Conservation (phyloP, 768 basidiomycete genomes). For the Suillus tomentosus region DNA sequence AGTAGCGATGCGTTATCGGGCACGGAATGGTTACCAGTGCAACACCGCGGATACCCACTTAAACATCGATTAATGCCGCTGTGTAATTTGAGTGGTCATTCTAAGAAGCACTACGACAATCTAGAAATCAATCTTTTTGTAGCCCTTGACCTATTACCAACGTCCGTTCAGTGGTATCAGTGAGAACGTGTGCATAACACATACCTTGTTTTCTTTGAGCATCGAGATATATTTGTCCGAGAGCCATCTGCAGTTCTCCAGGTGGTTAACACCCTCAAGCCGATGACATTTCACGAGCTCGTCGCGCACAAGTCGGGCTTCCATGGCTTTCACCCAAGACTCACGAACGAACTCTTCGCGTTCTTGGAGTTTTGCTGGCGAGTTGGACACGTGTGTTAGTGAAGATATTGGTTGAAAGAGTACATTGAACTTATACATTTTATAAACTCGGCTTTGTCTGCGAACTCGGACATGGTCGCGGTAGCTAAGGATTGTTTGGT, state of each 20-base stretch:
- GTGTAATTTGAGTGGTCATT: slow-evolving; percentile 1
- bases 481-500: slow-evolving; percentile 8
- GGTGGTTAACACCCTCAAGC: slow-evolving; percentile 89
- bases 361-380: slow-evolving; percentile 59
- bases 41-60: background rate
- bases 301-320: slow-evolving; percentile 83
- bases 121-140: slow-evolving; percentile 71
- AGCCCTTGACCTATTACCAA: slow-evolving; percentile 73
- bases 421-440: slow-evolving; percentile 24
- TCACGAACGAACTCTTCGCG: slow-evolving; percentile 83
- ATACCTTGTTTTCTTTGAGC: slow-evolving; percentile 78
- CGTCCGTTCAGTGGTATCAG: background rate
- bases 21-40: background rate
- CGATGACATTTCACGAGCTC: slow-evolving; percentile 89
- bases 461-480: slow-evolving; percentile 28
- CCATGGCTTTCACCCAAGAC: slow-evolving; percentile 95
- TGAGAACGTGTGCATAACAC: slow-evolving; percentile 30
- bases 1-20: background rate
- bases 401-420: slow-evolving; percentile 7
- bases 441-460: slow-evolving; percentile 36
- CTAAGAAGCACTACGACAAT: slow-evolving; percentile 3
- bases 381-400: background rate
- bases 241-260: slow-evolving; percentile 86
- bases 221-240: slow-evolving; percentile 80
- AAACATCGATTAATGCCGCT: background rate